Base-by-base conservation (phyloP, 2,329 filamentous ascomycete species). In the Fusarium dimerum region DNA sequence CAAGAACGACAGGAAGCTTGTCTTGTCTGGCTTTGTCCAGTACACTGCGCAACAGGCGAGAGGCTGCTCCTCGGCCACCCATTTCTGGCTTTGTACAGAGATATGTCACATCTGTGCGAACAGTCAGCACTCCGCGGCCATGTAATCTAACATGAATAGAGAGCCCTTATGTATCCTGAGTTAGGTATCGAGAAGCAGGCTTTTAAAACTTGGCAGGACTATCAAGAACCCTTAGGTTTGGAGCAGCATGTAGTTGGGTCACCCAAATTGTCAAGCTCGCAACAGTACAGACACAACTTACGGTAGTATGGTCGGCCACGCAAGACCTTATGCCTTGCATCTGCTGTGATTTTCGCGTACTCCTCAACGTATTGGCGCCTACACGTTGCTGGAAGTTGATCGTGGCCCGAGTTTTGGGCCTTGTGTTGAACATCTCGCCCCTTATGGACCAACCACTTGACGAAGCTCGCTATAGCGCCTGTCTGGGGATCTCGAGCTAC, bases 71-170 rank as follows among this genome's bases (percentile, higher is more conserved):
- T 48, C 56, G 67, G 12, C 71, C 65, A 26, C 66, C 65, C 52
- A 66, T 71, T 34, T 54, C 56, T 17, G 70, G 70, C 55, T 72
- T 63, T 20, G 68, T 71, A 58, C 73, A 76, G 47, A 76, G 61
- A 56, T 74, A 76, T 39, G 68, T 68, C 34, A 73, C 66, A 48
- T 73, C 71, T 71, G 55, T 48, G 17, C 43, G 43, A 42, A 51
- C 20, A 46, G 45, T 59, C 47, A 59, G 57, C 51, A 41, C 43
- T n/a, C n/a, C 47, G 47, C 30, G 36, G 48, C 18, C 43, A 40
- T 38, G 17, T 15, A 13, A 26, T 26, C 26, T 36, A 12, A 26
- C n/a, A 8, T 15, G n/a, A 26, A 26, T 26, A 26, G 7, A 26
- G 7, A 16, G 11, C 12, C 40, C 32, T 30, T 13, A 42, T 17